phyloP scores from a whole-genome alignment of 129 eudicot species.

The Dittrichia graveolens region DNA sequence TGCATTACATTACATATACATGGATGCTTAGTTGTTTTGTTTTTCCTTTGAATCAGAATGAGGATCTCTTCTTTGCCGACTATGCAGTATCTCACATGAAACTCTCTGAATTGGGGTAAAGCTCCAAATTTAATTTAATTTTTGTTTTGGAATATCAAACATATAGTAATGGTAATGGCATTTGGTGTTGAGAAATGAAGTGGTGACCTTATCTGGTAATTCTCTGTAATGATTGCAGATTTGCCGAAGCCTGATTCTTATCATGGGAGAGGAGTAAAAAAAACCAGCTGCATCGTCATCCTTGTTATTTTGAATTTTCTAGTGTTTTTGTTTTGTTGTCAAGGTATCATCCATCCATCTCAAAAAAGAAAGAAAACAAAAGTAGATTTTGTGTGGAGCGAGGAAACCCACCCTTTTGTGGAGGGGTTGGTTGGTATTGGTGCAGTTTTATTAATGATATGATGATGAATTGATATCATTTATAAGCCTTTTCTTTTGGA shows the following conservation, averaged over 20 bases:
- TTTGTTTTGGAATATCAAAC: not conserved
- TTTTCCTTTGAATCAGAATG: constrained; percentile 46
- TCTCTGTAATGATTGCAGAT: constrained; percentile 2
- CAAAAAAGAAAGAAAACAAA: not conserved
- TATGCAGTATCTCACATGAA: constrained; percentile 80
- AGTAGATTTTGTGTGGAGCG: no score
- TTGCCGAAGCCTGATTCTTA: constrained; percentile 19
- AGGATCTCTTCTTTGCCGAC: constrained; percentile 83
- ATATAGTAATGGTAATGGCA: not conserved
- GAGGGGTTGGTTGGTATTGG: no score
- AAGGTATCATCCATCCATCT: not conserved
- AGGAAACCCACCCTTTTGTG: no score
- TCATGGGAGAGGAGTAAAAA: not conserved
- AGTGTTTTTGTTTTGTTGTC: constrained; percentile 7
- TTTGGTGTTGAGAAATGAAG: not conserved
- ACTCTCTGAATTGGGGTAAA: constrained; percentile 82
- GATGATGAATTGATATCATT: no score
- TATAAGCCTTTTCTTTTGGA: no score
- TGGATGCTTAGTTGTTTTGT: constrained; percentile 1
- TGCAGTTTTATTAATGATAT: no score
- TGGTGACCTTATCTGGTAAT: not conserved
- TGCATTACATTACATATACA: not conserved
- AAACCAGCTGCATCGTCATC: not conserved
- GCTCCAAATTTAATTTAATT: not conserved
- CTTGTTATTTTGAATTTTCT: not conserved